A percentile compares a stretch with the other conserved stretches of the same genome.
These are phyloP conservation scores for Ophiognomonia clavigignenti-juglandacearum DNA, from an alignment of 2,329 filamentous ascomycete species.

Conservation along the genomic window DNA sequence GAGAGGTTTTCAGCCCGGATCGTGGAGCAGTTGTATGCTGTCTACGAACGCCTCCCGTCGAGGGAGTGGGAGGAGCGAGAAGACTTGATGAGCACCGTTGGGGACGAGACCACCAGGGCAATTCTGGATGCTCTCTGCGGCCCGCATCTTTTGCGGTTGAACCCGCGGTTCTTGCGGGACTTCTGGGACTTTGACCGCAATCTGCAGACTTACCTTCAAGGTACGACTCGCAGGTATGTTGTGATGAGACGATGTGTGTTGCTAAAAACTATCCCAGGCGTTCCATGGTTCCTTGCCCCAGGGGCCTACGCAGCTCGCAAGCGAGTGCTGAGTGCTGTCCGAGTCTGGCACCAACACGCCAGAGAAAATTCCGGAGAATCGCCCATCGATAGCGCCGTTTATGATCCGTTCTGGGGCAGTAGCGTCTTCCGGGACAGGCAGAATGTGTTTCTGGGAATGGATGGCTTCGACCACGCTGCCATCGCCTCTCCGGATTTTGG, in stretches of 20 bases:
- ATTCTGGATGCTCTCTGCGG: constrained; percentile 22
- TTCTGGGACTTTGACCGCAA: constrained; percentile 23
- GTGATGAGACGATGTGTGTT: too few relatives aligned
- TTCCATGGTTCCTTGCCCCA: constrained; percentile 23
- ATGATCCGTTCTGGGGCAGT: constrained; percentile 23
- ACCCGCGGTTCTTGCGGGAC: constrained; percentile 20
- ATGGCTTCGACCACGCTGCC: constrained; percentile 21
- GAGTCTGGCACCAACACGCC: constrained; percentile 21
- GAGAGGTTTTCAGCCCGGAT: constrained; percentile 21
- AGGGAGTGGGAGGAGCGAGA: constrained; percentile 17
- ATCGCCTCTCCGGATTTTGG: constrained; percentile 23
- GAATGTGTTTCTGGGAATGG: constrained; percentile 22
- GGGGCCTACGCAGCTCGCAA: constrained; percentile 21
- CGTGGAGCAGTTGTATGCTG: constrained; percentile 14
- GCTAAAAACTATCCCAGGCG: too few relatives aligned
- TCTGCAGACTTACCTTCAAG: constrained; percentile 24
- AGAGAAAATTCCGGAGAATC: constrained; percentile 19
- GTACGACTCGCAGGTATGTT: too few relatives aligned
- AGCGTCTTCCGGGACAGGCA: constrained; percentile 23
- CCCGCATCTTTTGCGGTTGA: constrained; percentile 20
- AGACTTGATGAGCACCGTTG: constrained; percentile 21
- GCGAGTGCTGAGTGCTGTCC: constrained; percentile 19
- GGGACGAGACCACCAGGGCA: constrained; percentile 19
- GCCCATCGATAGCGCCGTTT: constrained; percentile 16
- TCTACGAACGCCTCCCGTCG: constrained; percentile 14